A percentile compares a stretch with the other conserved stretches of the same genome.
phyloP scores from a whole-genome alignment of 139 green algal genomes.

The Chlorella ohadii region DNA sequence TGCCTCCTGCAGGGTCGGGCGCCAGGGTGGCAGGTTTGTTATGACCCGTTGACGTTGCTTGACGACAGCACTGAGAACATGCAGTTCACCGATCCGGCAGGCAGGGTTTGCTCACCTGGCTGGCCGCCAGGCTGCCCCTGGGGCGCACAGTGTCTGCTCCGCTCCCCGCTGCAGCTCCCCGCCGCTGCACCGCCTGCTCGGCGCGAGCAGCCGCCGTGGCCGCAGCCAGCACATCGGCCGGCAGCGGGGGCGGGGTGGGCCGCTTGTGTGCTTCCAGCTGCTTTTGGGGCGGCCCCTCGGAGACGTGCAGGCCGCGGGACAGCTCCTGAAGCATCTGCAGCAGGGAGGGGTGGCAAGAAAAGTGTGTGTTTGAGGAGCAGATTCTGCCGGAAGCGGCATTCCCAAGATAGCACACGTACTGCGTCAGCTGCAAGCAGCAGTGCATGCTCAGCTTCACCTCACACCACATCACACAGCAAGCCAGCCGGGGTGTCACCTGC shows the following conservation, averaged over 20 bases:
- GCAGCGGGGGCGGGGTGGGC: neutral
- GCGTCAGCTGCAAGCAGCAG: neutral
- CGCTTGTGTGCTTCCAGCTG: neutral
- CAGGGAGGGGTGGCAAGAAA: no score
- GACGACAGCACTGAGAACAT: no score
- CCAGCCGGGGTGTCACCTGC: no score
- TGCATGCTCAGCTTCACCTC: neutral
- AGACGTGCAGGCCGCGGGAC: neutral
- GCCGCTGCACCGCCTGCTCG: neutral
- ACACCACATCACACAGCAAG: neutral
- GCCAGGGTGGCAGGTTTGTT: no score
- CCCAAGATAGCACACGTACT: no score
- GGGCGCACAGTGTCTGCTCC: conserved; percentile 26
- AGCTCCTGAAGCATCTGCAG: conserved; percentile 25
- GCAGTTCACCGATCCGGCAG: no score
- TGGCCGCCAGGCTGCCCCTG: neutral
- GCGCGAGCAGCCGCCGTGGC: neutral
- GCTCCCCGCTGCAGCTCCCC: neutral
- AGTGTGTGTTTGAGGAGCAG: no score
- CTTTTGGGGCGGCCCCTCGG: no score
- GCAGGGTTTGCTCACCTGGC: neutral
- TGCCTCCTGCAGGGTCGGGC: neutral
- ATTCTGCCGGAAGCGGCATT: no score
- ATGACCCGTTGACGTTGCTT: no score
- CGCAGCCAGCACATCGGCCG: neutral